Evolutionary conservation across 1,284 basidiomycete species (phyloP).

Genomic region (Phellinidium pouzarii): DNA sequence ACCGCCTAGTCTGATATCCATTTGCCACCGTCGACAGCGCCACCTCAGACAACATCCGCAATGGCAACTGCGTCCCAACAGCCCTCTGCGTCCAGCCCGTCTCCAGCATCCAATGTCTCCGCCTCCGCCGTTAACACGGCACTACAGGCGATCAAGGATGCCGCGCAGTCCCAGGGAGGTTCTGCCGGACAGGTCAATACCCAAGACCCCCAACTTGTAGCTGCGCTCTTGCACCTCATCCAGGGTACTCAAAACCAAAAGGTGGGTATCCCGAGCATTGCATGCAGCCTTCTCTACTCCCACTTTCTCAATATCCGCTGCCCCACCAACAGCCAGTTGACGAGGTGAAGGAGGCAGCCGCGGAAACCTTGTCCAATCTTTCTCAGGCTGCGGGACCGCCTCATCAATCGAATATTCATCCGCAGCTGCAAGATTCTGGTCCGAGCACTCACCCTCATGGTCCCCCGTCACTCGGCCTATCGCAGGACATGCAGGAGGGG

Average conservation of each 20-base stretch:
- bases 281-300: neutral
- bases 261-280: neutral
- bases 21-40: neutral
- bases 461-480: slow-evolving; percentile 14
- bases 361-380: slow-evolving; percentile 59
- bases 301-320: neutral
- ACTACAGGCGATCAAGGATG: slow-evolving; percentile 13
- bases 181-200: neutral
- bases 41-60: neutral
- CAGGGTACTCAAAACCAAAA: slow-evolving; percentile 4
- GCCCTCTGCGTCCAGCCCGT: neutral
- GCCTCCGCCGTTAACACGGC: slow-evolving; percentile 10
- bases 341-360: slow-evolving; percentile 49
- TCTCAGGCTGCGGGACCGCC: slow-evolving; percentile 35
- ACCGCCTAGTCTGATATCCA: neutral
- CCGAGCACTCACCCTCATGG: slow-evolving; percentile 19
- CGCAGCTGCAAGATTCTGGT: slow-evolving; percentile 17
- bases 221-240: slow-evolving; percentile 10
- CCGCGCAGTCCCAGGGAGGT: neutral
- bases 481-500: neutral
- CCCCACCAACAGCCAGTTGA: slow-evolving; percentile 29
- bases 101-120: neutral
- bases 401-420: slow-evolving; percentile 19
- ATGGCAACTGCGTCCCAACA: slow-evolving; percentile 4
- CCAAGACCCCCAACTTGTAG: slow-evolving; percentile 6